Evolutionary conservation across 1,284 basidiomycete genomes (phyloP), one percentile per base, ranked within the genome.

Genomic region (Ganoderma sp.): DNA sequence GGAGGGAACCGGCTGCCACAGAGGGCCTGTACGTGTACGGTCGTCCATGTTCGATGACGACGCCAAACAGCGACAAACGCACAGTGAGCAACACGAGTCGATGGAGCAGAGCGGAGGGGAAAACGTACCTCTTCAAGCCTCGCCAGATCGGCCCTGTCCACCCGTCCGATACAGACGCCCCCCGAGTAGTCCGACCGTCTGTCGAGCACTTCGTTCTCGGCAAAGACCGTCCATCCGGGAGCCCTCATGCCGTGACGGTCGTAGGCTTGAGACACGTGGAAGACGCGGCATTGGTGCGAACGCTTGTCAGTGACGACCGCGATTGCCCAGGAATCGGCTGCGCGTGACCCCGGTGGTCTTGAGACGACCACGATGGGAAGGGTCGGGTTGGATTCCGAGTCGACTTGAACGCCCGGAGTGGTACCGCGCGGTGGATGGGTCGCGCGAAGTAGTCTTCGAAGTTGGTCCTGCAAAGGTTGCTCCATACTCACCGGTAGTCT

Each of bases 221-320:
- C 59, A 39, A 34, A 58, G 2, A 1, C 19, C 12, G 56, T 58
- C 56, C 56, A 25, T 28, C 25, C 25, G 25, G 25, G 25, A 28
- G 25, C 25, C 25, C 25, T 28, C 41, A 62, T 15, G 25, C 61
- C 61, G 10, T 12, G 2, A 28, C 48, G 25, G 25, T 28, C 25
- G 32, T 62, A 43, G 10, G 22, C 28, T 9, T 62, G 43, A 3
- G 42, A 50, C 1, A 62, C 28, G 28, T 62, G 61, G 61, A 45
- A 62, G 5, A 62, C 45, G 25, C 61, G 61, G n/a, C 61, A 62
- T 8, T 37, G 25, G 17, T 43, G 61, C 32, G 61, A 43, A n/a
- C 61, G 43, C 39, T 62, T 43, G 61, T 62, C 28, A 4, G 43
- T 62, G 15, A 62, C 32, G 43, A 50, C 25, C 15, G 61, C 61